Conservation (phyloP, 805 yeast species). For the Brettanomyces naardenensis region DNA sequence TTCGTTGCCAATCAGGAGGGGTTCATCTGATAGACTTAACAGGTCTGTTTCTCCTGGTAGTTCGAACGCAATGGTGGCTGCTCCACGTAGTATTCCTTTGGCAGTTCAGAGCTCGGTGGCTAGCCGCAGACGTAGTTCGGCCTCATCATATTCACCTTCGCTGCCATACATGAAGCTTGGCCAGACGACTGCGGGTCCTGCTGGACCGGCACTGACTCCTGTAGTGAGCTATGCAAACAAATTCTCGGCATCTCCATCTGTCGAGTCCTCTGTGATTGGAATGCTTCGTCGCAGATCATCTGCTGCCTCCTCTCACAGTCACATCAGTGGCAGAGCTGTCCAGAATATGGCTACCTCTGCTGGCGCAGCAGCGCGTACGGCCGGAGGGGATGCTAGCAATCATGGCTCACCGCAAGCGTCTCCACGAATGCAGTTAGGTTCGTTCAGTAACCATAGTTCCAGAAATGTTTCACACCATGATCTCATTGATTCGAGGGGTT, state of each 20-base stretch:
- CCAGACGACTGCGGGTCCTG: slow-evolving; percentile 9
- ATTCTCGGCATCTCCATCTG: slow-evolving; percentile 5
- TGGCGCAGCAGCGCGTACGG: too few relatives aligned
- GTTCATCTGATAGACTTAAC: not conserved
- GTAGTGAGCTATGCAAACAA: slow-evolving; percentile 15
- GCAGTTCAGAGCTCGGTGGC: slow-evolving; percentile 6
- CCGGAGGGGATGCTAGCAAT: too few relatives aligned
- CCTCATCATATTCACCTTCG: slow-evolving; percentile 18
- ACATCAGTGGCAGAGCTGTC: too few relatives aligned
- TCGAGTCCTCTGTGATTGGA: not conserved
- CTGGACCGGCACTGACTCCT: slow-evolving; percentile 18
- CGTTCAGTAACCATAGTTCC: not conserved
- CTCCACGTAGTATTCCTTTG: slow-evolving; percentile 7
- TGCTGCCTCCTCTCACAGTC: slow-evolving; percentile 1
- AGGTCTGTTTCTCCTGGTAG: slow-evolving; percentile 4
- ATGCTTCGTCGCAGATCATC: slow-evolving; percentile 4
- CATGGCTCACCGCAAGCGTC: too few relatives aligned
- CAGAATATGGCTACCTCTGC: too few relatives aligned
- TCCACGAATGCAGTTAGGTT: too few relatives aligned
- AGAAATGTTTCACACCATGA: not conserved
- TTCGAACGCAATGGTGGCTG: slow-evolving; percentile 6
- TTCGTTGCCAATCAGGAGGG: not conserved
- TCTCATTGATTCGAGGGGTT: not conserved
- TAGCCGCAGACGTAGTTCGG: slow-evolving; percentile 2
- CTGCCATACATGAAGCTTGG: slow-evolving; percentile 14